Evolutionary conservation across 805 yeast genomes (phyloP).

Genomic region (Suhomyces xylopsoci): DNA sequence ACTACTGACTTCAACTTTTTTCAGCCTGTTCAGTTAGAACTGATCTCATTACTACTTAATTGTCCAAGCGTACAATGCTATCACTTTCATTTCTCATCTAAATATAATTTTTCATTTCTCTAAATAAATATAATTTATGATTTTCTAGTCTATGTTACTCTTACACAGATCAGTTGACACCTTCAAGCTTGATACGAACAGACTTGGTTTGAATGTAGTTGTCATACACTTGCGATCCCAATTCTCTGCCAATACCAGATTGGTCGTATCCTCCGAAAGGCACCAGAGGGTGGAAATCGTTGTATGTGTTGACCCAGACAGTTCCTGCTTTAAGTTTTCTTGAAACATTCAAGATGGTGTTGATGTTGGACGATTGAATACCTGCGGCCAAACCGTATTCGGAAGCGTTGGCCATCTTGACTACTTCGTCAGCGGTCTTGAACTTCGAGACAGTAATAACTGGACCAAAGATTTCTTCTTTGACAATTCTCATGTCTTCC

Average conservation of each 20-base stretch:
- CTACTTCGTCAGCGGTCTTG: slow-evolving; percentile 62
- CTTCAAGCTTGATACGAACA: slow-evolving; percentile 26
- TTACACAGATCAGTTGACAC: background rate
- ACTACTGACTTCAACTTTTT: too few species aligned
- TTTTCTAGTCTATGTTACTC: too few species aligned
- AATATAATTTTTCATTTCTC: too few species aligned
- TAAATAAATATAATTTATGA: too few species aligned
- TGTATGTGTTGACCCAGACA: slow-evolving; percentile 45
- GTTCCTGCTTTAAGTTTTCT: slow-evolving; percentile 44
- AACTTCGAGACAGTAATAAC: slow-evolving; percentile 70
- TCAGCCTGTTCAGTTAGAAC: background rate
- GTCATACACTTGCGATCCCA: slow-evolving; percentile 30
- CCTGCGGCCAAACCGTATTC: slow-evolving; percentile 81
- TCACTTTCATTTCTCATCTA: background rate
- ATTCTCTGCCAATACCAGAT: slow-evolving; percentile 39
- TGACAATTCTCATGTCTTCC: slow-evolving; percentile 60
- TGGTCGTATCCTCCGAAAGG: slow-evolving; percentile 40
- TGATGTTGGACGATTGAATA: slow-evolving; percentile 65
- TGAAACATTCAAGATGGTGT: slow-evolving; percentile 62
- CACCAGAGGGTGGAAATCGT: slow-evolving; percentile 38
- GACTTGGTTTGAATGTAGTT: slow-evolving; percentile 31
- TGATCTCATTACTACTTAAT: background rate
- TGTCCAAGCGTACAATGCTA: too few species aligned
- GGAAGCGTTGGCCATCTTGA: slow-evolving; percentile 65
- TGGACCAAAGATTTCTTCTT: slow-evolving; percentile 87